A percentile compares a stretch with the other conserved stretches of the same genome.
Evolutionary conservation across 441 rosid species (phyloP).

Genomic region (Arabidopsis hybrid): DNA sequence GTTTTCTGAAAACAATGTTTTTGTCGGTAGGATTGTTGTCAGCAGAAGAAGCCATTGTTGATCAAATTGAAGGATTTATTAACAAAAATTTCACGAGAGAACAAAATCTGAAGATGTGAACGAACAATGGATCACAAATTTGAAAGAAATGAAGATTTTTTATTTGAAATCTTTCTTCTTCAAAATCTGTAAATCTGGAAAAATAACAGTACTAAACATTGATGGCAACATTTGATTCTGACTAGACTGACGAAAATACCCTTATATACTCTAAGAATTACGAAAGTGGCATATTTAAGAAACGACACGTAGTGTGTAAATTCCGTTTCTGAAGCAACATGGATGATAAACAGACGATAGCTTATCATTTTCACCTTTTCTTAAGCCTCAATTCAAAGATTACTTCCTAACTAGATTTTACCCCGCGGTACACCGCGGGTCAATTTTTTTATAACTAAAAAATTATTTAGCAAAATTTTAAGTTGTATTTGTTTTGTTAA

Average conservation of each 20-base stretch:
- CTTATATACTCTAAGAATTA: background rate
- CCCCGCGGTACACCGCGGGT: too few relatives aligned
- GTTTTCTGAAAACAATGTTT: conserved; percentile 74
- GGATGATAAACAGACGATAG: conserved; percentile 20
- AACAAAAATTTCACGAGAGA: background rate
- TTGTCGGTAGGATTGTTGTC: conserved; percentile 71
- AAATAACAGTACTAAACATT: conserved; percentile 14
- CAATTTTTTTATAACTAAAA: too few relatives aligned
- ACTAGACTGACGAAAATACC: conserved; percentile 31
- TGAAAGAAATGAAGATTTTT: conserved; percentile 5
- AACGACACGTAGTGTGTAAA: conserved; percentile 34
- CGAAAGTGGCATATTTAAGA: conserved; percentile 18
- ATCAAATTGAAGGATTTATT: background rate
- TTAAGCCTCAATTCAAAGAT: conserved; percentile 35
- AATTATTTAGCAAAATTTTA: too few relatives aligned
- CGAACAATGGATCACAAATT: conserved; percentile 21
- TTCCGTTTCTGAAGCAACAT: conserved; percentile 40
- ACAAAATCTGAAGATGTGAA: conserved; percentile 34
- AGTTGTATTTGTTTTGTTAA: too few relatives aligned
- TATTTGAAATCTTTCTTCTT: background rate
- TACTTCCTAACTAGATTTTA: too few relatives aligned
- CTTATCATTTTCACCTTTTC: conserved; percentile 1
- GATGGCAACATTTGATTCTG: conserved; percentile 38
- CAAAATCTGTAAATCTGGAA: conserved; percentile 3
- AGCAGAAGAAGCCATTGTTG: conserved; percentile 73